Conservation (phyloP, 1,139 yeast species). For the Candida glucosophila region DNA sequence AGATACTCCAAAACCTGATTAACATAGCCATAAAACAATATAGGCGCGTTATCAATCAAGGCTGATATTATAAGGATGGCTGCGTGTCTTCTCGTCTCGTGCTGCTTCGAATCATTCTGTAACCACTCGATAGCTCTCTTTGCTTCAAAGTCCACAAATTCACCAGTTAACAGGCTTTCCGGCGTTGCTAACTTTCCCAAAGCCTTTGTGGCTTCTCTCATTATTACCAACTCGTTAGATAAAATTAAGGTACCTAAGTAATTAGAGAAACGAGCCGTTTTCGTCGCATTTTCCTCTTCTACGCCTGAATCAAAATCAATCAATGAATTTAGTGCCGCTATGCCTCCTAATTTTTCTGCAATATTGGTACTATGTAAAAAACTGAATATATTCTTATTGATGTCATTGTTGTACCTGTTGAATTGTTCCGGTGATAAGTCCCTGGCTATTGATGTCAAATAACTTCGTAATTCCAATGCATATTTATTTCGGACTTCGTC, state of each 20-base stretch:
- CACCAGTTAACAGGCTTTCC: slow-evolving; percentile 84
- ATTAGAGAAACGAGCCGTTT: slow-evolving; percentile 84
- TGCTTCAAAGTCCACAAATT: slow-evolving; percentile 88
- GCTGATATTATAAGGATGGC: slow-evolving; percentile 81
- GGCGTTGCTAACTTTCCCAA: slow-evolving; percentile 84
- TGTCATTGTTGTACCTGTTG: slow-evolving; percentile 72
- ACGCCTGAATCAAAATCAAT: slow-evolving; percentile 65
- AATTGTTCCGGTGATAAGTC: slow-evolving; percentile 74
- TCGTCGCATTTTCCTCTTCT: slow-evolving; percentile 73
- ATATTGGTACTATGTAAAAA: slow-evolving; percentile 69
- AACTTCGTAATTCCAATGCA: slow-evolving; percentile 59
- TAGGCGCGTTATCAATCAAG: slow-evolving; percentile 82
- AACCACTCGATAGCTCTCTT: slow-evolving; percentile 88
- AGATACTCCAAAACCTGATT: slow-evolving; percentile 73
- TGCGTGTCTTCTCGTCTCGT: slow-evolving; percentile 78
- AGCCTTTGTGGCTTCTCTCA: slow-evolving; percentile 80
- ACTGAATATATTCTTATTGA: slow-evolving; percentile 83
- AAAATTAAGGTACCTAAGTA: slow-evolving; percentile 76
- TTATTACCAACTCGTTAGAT: slow-evolving; percentile 73
- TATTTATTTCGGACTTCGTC: slow-evolving; percentile 48
- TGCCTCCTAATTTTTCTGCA: slow-evolving; percentile 77
- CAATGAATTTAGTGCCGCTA: slow-evolving; percentile 80
- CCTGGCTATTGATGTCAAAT: slow-evolving; percentile 62
- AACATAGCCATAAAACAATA: slow-evolving; percentile 69
- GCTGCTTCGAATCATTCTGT: slow-evolving; percentile 66